Conservation (phyloP, 208 protist species). For the Acanthamoeba lenticulata region DNA sequence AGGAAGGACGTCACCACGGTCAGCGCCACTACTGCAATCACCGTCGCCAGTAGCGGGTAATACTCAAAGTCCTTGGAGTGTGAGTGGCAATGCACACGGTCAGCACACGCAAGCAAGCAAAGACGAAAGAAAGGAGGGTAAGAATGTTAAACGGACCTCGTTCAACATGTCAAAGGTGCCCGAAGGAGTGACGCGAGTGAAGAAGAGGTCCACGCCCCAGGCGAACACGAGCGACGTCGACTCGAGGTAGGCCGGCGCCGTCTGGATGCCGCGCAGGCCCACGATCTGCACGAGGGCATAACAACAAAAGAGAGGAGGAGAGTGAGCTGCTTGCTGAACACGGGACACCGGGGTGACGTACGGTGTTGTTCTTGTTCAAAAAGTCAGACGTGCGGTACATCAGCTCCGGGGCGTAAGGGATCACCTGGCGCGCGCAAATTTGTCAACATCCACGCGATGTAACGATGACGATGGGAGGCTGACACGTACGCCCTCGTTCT, state of each 20-base stretch:
- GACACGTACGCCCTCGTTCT: slow-evolving; percentile 69
- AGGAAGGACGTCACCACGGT: slow-evolving; percentile 21
- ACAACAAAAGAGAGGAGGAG: background rate
- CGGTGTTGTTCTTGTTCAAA: slow-evolving; percentile 70
- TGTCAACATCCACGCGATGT: background rate
- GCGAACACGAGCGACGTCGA: slow-evolving; percentile 77
- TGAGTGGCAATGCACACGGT: background rate
- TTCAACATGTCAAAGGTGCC: slow-evolving; percentile 75
- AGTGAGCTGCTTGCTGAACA: too few species aligned
- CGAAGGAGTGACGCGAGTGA: slow-evolving; percentile 65
- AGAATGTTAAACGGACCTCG: background rate
- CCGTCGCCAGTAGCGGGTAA: slow-evolving; percentile 1
- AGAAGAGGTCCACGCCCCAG: slow-evolving; percentile 76
- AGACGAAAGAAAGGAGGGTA: background rate
- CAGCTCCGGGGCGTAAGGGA: slow-evolving; percentile 70
- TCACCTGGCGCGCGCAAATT: background rate
- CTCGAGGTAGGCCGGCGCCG: slow-evolving; percentile 70
- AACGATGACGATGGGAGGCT: background rate
- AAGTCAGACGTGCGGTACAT: slow-evolving; percentile 8
- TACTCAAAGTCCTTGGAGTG: slow-evolving; percentile 56
- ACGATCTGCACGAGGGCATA: background rate
- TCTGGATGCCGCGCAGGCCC: slow-evolving; percentile 48
- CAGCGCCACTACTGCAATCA: background rate
- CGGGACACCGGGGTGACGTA: too few species aligned
- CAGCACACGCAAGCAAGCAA: background rate